Evolutionary conservation across 2,329 filamentous ascomycete species (phyloP).

Genomic region (Alternaria infectoria): DNA sequence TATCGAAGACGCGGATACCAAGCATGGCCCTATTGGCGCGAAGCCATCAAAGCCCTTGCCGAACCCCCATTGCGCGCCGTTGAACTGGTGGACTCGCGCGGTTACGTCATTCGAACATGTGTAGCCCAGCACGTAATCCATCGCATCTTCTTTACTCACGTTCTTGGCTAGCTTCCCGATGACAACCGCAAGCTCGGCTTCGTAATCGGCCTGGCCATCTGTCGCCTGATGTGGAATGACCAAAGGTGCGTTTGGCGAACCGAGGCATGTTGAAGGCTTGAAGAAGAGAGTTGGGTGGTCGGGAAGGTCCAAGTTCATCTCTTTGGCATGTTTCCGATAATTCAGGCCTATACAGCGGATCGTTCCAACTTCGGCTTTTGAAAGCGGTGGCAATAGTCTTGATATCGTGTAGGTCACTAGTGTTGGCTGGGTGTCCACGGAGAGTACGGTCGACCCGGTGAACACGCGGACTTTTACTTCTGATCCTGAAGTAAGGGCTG

Average conservation of each 20-base stretch:
- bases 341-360: constrained; percentile 58
- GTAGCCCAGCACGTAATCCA: constrained; percentile 59
- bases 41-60: constrained; percentile 61
- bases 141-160: constrained; percentile 50
- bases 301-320: constrained; percentile 21
- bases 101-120: constrained; percentile 61
- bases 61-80: constrained; percentile 57
- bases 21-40: constrained; percentile 57
- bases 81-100: constrained; percentile 55
- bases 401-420: constrained; percentile 11
- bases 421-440: constrained; percentile 3
- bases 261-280: constrained; percentile 23
- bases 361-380: constrained; percentile 45
- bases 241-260: constrained; percentile 14
- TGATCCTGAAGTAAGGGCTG: constrained; percentile 13
- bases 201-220: constrained; percentile 24
- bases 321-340: constrained; percentile 27
- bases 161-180: constrained; percentile 59
- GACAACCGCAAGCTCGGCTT: constrained; percentile 47
- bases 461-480: constrained; percentile 14
- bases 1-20: constrained; percentile 52
- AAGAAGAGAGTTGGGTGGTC: constrained; percentile 25
- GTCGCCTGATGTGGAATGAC: constrained; percentile 18
- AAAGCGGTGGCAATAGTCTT: constrained; percentile 43
- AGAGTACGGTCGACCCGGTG: constrained; percentile 13